Evolutionary conservation across 495 filamentous ascomycete genomes (phyloP).

Genomic region (Clohesyomyces aquaticus): DNA sequence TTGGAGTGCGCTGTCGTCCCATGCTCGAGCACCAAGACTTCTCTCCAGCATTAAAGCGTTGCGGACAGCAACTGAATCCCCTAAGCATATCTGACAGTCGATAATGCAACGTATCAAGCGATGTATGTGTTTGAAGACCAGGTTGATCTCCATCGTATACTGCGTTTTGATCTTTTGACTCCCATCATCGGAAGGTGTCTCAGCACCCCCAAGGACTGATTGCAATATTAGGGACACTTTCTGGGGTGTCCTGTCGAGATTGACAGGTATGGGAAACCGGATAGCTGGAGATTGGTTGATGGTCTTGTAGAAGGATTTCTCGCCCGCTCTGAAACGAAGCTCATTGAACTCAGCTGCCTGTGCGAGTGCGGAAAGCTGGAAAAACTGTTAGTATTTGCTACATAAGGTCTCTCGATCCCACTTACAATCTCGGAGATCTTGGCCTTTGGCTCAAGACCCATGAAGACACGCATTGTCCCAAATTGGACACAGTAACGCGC

Average conservation of each 20-base stretch:
- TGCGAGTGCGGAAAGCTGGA: constrained; percentile 66
- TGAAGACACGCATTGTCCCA: constrained; percentile 79
- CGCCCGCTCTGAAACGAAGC: constrained; percentile 71
- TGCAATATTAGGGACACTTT: constrained; percentile 91
- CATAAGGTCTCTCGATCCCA: too few species aligned
- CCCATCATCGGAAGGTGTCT: constrained; percentile 67
- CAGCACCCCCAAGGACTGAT: constrained; percentile 73
- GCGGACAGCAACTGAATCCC: constrained; percentile 67
- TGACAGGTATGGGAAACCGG: constrained; percentile 79
- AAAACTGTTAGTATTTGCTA: too few species aligned
- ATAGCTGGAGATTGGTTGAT: constrained; percentile 76
- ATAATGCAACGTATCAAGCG: constrained; percentile 81
- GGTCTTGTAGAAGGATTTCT: constrained; percentile 78
- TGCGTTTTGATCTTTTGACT: constrained; percentile 63
- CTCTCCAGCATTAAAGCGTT: constrained; percentile 79
- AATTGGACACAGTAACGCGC: constrained; percentile 91
- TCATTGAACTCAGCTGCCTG: constrained; percentile 80
- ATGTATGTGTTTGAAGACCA: constrained; percentile 74
- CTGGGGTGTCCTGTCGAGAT: constrained; percentile 69
- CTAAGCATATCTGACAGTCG: constrained; percentile 73
- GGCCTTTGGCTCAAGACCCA: constrained; percentile 64
- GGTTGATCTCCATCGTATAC: constrained; percentile 67
- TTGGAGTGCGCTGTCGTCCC: constrained; percentile 84
- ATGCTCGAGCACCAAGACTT: constrained; percentile 75
- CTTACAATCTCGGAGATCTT: constrained; percentile 74